Evolutionary conservation across 306 rosid genomes (phyloP), one percentile per base, ranked within the genome.

Genomic region (Citrullus amarus): DNA sequence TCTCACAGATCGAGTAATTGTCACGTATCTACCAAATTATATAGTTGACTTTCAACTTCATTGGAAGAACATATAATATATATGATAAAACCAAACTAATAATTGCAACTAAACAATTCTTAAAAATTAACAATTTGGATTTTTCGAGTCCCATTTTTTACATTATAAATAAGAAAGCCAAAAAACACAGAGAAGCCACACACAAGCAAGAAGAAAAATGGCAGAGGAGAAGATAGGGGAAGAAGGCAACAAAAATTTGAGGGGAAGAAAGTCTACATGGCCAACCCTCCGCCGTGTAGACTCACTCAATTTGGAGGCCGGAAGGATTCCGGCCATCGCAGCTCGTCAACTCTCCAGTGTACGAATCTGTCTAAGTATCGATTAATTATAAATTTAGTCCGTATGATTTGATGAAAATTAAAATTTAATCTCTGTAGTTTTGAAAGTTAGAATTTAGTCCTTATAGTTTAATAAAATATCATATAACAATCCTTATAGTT

Each of bases 231-330:
- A 69, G 44, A 18, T 69, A 12, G 56, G 17, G 11, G 55, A 44
- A 17, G 53, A 67, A 30, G 20, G 6, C 54, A 69, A 11, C 38
- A 69, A 44, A 54, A 73, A 59, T 15, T 58, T 84, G 81, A 78
- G 60, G 18, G 86, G 80, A 25, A 59, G 90, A 25, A 84, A 82
- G 81, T 16, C 81, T 0, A 90, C 98, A 57, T 91, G 95, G 98
- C 87, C 94, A 3, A 88, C 84, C 78, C 89, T 91, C 17, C 83
- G 88, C 8, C 98, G 93, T 0, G 83, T 93, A 1, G 97, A 93
- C 79, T 93, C 98, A 1, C 88, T 93, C 79, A 91, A 87, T 51
- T 46, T 93, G n/a, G 98, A 93, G 82, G 98, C 98, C 0, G 98
- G 96, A 77, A 84, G 92, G 79, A 86, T 91, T 85, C 70, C 96